A percentile compares a stretch with the other conserved stretches of the same genome.
Conservation (phyloP, 2,329 filamentous ascomycete species). For the Biscogniauxia mediterranea region DNA sequence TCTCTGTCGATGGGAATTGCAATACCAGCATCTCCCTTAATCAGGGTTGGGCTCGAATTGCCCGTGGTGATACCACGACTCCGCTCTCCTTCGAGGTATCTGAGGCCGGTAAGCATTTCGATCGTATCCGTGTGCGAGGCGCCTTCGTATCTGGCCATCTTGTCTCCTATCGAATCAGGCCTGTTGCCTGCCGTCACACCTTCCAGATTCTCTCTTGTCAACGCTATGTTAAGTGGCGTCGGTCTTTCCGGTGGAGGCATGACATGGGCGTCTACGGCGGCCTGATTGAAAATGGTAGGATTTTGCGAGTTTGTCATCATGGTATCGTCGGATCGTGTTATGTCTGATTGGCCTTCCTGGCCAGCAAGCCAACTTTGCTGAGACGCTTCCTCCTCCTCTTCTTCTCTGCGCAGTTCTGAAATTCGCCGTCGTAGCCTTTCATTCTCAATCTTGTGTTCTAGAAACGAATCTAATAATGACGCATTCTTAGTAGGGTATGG, state of each 20-base stretch:
- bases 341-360: constrained; percentile 54
- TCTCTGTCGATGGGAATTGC: constrained; percentile 80
- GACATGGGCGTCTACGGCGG: constrained; percentile 41
- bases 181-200: constrained; percentile 63
- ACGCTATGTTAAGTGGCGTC: constrained; percentile 59
- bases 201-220: constrained; percentile 80
- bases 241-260: constrained; percentile 69
- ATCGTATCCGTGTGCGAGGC: constrained; percentile 80
- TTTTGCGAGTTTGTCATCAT: constrained; percentile 35
- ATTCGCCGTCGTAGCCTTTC: constrained; percentile 83
- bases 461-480: constrained; percentile 81
- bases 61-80: constrained; percentile 87
- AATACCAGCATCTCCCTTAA: constrained; percentile 83
- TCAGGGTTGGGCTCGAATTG: constrained; percentile 73
- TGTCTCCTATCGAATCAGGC: constrained; percentile 77
- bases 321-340: constrained; percentile 49
- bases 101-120: constrained; percentile 86
- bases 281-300: constrained; percentile 33
- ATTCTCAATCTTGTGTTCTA: constrained; percentile 97
- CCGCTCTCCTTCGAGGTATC: constrained; percentile 85
- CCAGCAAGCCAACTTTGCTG: constrained; percentile 60
- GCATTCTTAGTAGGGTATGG: constrained; percentile 89
- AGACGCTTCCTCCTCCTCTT: constrained; percentile 74
- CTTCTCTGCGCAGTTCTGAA: constrained; percentile 79
- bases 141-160: constrained; percentile 79